A percentile compares a stretch with the other conserved stretches of the same genome.
Conservation (phyloP, 345 rosid species). For the Boechera stricta region DNA sequence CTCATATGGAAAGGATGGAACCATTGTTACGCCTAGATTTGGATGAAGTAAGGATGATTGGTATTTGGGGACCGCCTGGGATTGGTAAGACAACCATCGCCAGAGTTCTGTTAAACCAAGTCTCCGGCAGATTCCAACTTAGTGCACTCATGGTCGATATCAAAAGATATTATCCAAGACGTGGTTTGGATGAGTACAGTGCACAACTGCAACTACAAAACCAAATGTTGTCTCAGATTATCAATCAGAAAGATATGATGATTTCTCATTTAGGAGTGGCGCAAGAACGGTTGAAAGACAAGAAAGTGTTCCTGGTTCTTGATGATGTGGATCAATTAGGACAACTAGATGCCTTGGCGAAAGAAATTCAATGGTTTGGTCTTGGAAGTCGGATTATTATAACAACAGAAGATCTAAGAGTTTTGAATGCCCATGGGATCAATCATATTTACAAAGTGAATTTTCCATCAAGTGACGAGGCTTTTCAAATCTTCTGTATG, state of each 20-base stretch:
- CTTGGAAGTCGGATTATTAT: background rate
- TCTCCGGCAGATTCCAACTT: background rate
- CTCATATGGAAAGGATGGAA: background rate
- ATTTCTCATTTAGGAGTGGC: background rate
- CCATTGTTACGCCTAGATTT: background rate
- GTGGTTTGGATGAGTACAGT: background rate
- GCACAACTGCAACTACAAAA: background rate
- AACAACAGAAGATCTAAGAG: background rate
- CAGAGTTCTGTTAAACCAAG: background rate
- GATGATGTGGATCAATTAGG: background rate
- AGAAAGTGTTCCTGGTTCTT: background rate
- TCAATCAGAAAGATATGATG: background rate
- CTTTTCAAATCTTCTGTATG: background rate
- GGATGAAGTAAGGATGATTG: background rate
- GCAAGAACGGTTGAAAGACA: background rate
- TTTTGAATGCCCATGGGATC: background rate
- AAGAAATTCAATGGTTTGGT: background rate
- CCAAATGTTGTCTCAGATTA: background rate
- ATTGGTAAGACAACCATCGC: background rate
- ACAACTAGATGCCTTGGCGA: background rate
- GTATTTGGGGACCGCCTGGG: background rate
- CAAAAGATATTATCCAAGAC: background rate
- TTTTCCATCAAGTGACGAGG: background rate
- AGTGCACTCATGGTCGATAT: background rate
- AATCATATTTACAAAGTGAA: background rate